Base-by-base conservation (phyloP, 345 rosid species). In the Theobroma cacao region DNA sequence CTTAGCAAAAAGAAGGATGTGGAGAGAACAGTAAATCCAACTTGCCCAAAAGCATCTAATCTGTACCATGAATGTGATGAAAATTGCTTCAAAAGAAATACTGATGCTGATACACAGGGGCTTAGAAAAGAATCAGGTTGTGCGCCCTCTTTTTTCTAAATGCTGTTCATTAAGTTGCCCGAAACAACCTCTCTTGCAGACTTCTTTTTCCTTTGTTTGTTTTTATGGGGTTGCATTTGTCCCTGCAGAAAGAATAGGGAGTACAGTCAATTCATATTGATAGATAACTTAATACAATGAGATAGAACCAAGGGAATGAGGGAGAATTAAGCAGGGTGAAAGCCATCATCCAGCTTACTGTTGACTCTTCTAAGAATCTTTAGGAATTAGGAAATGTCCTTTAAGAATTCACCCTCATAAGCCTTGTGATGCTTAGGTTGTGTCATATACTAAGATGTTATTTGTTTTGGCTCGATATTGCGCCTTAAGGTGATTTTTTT, bases 31-130 rank as follows among this genome's bases (percentile, higher is more conserved):
- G 78, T 84, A 30, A 47, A 85, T 64, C 74, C 85, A 52, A 75
- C 20, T 83, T 86, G 88, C 24, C 77, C 89, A 53, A 88, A 83
- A 76, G 87, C 91, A 52, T 72, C 89, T 70, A 91, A 91, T 72
- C 90, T 91, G 74, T 91, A 41, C 82, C 92, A 88, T 80, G 85
- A 86, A 68, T 89, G 92, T 79, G 78, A 79, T 75, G 87, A 84
- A 68, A 72, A 78, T 75, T 91, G 94, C 85, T 34, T 71, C 76
- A 72, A 83, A 82, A 81, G 76, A 78, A 72, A 66, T 55, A 71
- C 80, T 13, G 78, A 72, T 40, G 79, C 80, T 22, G 55, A 74
- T 65, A 62, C 74, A 58, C 76, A 8, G 66, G 83, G 78, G 73
- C 61, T 45, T 81, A 81, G 74, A 56, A 88, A 83, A 66, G 84